These are phyloP conservation scores for Trichothecium roseum DNA, from an alignment of 2,329 filamentous ascomycete species.

Conservation along the genomic window DNA sequence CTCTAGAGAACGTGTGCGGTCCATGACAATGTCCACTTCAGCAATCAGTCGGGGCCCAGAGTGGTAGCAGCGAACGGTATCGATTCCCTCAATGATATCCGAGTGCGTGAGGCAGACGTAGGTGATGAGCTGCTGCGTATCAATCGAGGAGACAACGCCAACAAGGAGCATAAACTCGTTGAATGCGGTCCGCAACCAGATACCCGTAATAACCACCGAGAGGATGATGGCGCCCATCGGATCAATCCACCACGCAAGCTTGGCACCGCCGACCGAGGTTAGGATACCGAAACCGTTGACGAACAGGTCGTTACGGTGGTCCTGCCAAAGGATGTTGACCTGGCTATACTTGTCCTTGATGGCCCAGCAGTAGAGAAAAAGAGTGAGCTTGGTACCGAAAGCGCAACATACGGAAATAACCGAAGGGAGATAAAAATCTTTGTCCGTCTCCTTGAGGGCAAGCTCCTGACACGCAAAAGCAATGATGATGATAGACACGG, in stretches of 20 bases:
- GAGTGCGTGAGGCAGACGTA: constrained; percentile 88
- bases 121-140: constrained; percentile 86
- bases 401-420: constrained; percentile 78
- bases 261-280: constrained; percentile 82
- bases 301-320: constrained; percentile 93
- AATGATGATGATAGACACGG: constrained; percentile 86
- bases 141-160: constrained; percentile 74
- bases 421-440: constrained; percentile 67
- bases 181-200: constrained; percentile 83
- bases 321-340: constrained; percentile 87
- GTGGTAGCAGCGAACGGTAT: constrained; percentile 92
- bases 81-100: constrained; percentile 69
- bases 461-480: constrained; percentile 74
- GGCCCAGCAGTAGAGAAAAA: constrained; percentile 90
- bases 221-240: constrained; percentile 82
- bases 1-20: constrained; percentile 58
- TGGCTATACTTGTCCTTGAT: constrained; percentile 86
- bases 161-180: constrained; percentile 85
- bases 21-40: constrained; percentile 95
- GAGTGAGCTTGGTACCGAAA: constrained; percentile 69
- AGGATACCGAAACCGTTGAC: constrained; percentile 92
- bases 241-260: constrained; percentile 91
- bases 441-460: constrained; percentile 39
- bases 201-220: constrained; percentile 62
- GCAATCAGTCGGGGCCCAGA: constrained; percentile 81